Conservation (phyloP, 352 stramenopile genomes). For the Phytopythium chamaehyphon region DNA sequence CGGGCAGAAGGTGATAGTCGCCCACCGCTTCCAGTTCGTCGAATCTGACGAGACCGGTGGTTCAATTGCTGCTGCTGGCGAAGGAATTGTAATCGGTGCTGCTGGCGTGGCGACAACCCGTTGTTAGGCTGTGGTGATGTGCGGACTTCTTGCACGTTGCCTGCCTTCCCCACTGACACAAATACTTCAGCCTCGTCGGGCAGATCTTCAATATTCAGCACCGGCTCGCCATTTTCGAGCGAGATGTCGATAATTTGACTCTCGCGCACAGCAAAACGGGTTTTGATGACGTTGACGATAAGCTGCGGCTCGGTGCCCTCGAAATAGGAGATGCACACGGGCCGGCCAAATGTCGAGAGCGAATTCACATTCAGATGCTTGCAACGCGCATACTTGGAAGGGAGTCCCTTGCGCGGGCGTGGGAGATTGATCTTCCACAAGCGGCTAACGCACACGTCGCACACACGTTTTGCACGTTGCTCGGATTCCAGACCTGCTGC, state of each 20-base stretch:
- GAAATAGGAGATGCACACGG: conserved; percentile 78
- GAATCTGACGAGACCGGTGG: conserved; percentile 23
- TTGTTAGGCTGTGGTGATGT: conserved; percentile 16
- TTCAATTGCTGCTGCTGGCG: conserved; percentile 14
- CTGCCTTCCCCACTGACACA: conserved; percentile 71
- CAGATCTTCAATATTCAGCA: conserved; percentile 45
- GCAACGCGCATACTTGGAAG: conserved; percentile 32
- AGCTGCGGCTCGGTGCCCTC: conserved; percentile 69
- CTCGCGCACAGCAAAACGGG: conserved; percentile 67
- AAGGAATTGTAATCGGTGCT: conserved; percentile 12
- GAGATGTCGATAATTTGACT: conserved; percentile 81
- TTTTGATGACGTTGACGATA: conserved; percentile 74
- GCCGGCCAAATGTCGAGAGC: conserved; percentile 71
- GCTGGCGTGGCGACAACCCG: conserved; percentile 9
- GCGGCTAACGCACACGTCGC: conserved; percentile 67
- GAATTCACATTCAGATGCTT: conserved; percentile 80
- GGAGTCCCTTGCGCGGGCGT: conserved; percentile 55
- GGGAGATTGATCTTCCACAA: conserved; percentile 82
- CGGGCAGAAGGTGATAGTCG: conserved; percentile 29
- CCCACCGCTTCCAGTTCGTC: conserved; percentile 12
- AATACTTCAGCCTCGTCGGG: conserved; percentile 65
- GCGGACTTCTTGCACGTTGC: conserved; percentile 63
- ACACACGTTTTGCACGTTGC: conserved; percentile 58
- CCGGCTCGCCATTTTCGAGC: conserved; percentile 59
- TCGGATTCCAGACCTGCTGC: conserved; percentile 29